Evolutionary conservation across 2,329 filamentous ascomycete genomes (phyloP).

Genomic region (Venturia carpophila): DNA sequence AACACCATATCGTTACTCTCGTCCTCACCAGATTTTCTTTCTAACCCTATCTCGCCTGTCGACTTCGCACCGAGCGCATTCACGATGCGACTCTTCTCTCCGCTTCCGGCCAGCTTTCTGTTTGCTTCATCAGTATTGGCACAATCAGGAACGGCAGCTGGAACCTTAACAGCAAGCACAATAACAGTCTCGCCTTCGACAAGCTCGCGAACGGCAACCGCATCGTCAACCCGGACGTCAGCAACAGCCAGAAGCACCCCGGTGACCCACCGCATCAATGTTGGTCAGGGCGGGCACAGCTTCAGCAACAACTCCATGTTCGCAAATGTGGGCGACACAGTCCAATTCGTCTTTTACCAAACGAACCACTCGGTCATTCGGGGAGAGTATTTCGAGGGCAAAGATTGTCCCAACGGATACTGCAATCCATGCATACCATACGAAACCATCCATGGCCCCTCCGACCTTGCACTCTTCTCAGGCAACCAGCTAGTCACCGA

Average conservation of each 20-base stretch:
- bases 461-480: constrained; percentile 15
- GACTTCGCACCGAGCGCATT: background rate
- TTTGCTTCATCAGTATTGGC: background rate
- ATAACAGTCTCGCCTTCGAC: background rate
- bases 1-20: background rate
- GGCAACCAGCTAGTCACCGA: constrained; percentile 14
- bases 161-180: background rate
- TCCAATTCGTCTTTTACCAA: constrained; percentile 28
- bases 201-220: background rate
- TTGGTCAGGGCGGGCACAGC: constrained; percentile 23
- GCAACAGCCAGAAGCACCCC: background rate
- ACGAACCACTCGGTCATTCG: constrained; percentile 30
- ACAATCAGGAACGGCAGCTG: background rate
- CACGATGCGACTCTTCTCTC: background rate
- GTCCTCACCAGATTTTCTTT: background rate
- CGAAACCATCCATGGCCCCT: constrained; percentile 17
- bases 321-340: constrained; percentile 26
- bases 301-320: constrained; percentile 26
- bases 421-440: constrained; percentile 29
- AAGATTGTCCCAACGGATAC: constrained; percentile 8
- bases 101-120: background rate
- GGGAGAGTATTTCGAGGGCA: constrained; percentile 22
- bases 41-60: background rate
- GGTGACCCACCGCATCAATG: constrained; percentile 24
- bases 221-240: background rate